These are phyloP conservation scores for Heimioporus sp. DNA, from an alignment of 768 basidiomycete genomes.

Conservation along the genomic window DNA sequence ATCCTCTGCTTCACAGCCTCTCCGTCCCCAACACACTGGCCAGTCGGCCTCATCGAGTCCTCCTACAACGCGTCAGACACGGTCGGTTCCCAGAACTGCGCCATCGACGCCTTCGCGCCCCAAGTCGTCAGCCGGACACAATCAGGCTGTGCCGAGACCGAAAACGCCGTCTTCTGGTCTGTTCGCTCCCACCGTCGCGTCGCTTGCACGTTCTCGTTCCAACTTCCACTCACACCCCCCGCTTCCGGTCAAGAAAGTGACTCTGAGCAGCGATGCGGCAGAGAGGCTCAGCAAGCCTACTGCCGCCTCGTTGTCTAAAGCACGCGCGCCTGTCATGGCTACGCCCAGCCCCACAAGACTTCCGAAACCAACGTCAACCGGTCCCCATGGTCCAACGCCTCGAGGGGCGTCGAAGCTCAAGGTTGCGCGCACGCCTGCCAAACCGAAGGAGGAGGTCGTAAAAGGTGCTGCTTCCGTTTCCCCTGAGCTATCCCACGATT, in stretches of 20 bases:
- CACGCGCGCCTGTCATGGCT: conserved; percentile 35
- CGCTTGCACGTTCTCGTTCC: conserved; percentile 62
- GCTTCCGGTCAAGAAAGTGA: conserved; percentile 52
- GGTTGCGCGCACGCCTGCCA: conserved; percentile 25
- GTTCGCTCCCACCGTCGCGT: conserved; percentile 82
- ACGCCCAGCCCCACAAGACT: conserved; percentile 23
- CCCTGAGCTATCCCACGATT: conserved; percentile 22
- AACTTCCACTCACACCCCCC: conserved; percentile 47
- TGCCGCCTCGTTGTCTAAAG: conserved; percentile 69
- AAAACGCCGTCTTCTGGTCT: conserved; percentile 68
- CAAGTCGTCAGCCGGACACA: conserved; percentile 32
- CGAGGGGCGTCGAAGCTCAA: conserved; percentile 30
- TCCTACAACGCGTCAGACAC: conserved; percentile 27
- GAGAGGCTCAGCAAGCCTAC: conserved; percentile 83
- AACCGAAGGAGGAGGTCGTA: conserved; percentile 19
- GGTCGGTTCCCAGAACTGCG: conserved; percentile 26
- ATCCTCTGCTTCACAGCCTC: conserved; percentile 36
- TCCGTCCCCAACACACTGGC: conserved; percentile 41
- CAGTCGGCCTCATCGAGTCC: conserved; percentile 36
- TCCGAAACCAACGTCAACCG: conserved; percentile 28
- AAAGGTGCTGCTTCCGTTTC: conserved; percentile 22
- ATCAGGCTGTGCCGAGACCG: conserved; percentile 33
- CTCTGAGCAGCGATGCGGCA: conserved; percentile 49
- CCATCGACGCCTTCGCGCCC: conserved; percentile 35
- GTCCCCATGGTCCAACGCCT: conserved; percentile 25